Evolutionary conservation across 768 basidiomycete genomes (phyloP), one percentile per base, ranked within the genome.

Genomic region (Pluteus cervinus): DNA sequence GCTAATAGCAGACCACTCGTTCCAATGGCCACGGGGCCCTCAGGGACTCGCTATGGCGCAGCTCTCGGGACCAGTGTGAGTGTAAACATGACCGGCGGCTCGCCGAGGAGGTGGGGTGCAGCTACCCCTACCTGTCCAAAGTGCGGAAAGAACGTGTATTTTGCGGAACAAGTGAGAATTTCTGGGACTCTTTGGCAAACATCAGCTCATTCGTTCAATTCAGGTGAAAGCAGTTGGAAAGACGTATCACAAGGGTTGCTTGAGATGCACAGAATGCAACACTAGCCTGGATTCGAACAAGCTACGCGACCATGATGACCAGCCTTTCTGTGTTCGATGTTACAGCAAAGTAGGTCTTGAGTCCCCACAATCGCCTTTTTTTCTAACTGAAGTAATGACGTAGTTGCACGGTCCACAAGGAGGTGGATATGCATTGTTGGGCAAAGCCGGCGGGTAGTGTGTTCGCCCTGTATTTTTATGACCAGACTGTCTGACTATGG

Each of bases 161-260:
- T 90, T 51, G 86, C 87, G 10, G 86, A 90, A 55, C 85, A 86
- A 72, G 85, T 79, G 31, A 9, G 51, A n/a, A n/a, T n/a, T n/a
- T n/a, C n/a, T n/a, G n/a, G n/a, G n/a, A n/a, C n/a, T n/a, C n/a
- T n/a, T 18, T 32, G 30, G 15, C 15, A 14, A 16, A 21, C 3
- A 32, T 26, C 14, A 7, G 12, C 15, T 16, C 11, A 25, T 40
- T 29, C 2, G 17, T 12, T 10, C 24, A 29, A 8, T 25, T 30
- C 45, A 86, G 86, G 76, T 85, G 41, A 86, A 85, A 56, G 86
- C 86, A 1, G 71, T 85, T 10, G 83, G 83, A 6, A 83, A 86
- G 65, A 84, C 80, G 11, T 90, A 68, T 58, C 87, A 90, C 46
- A 86, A 85, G 50, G 63, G 60, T 11, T 90, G 87, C 50, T 57